Evolutionary conservation across 345 rosid species (phyloP), one percentile per base, ranked within the genome.

Genomic region (Arabidopsis suecica): DNA sequence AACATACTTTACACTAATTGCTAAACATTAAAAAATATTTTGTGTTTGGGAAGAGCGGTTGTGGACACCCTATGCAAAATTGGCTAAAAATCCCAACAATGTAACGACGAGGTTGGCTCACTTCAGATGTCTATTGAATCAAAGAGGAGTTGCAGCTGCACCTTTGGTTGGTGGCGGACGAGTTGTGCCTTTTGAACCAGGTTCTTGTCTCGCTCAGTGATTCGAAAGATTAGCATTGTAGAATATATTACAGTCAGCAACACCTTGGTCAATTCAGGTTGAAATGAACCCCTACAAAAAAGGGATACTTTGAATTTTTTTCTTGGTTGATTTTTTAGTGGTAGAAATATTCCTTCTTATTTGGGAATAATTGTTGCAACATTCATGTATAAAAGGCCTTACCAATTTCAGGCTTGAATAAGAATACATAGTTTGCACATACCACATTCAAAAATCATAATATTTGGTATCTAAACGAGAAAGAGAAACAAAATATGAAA

Each of bases 141-240:
- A 83, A 82, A 80, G 96, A 80, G 92, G 92, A 71, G 78, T 89
- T 33, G 88, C 89, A 12, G 95, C 95, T 47, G 87, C 87, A 61
- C 90, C 92, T 5, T 28, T 87, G 53, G 68, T 50, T 28, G 88
- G 82, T 64, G 79, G n/a, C 0, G 91, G 91, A 20, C 82, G 89
- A 56, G 77, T 18, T 16, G 83, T 79, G 5, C 93, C 93, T 32
- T 25, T 18, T 6, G 87, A 74, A 54, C 91, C 94, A 54, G 91
- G 87, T 75, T 89, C 93, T 45, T 89, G 93, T 79, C 77, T 83
- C 61, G 49, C 23, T 7, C 89, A 87, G 73, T 84, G 79, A 83
- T 10, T 45, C 38, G 3, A 25, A 25, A 13, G 10, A 5, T 60
- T 55, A 3, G 38, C n/a, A 37, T 18, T 58, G 42, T 58, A 66